Conservation (phyloP, 768 basidiomycete genomes). For the Dioszegia hungarica region DNA sequence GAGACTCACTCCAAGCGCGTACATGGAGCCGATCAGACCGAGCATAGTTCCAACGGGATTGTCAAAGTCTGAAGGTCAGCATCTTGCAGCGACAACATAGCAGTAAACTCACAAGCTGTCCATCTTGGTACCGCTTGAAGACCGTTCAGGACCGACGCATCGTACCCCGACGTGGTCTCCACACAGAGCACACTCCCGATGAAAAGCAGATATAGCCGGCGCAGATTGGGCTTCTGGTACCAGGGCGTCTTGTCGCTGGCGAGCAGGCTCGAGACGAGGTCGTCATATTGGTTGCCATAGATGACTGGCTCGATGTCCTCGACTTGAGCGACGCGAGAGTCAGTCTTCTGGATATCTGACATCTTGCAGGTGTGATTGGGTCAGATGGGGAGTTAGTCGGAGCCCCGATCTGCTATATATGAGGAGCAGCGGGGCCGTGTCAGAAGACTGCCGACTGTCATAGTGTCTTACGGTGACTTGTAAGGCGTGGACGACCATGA, state of each 20-base stretch:
- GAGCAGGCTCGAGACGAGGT: conserved; percentile 45
- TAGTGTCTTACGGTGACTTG: too few species aligned
- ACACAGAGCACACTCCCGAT: conserved; percentile 62
- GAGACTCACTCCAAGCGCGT: conserved; percentile 12
- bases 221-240: conserved; percentile 62
- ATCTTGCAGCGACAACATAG: neutral
- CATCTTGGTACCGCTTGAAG: conserved; percentile 26
- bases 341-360: neutral
- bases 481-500: too few species aligned
- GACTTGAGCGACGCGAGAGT: neutral
- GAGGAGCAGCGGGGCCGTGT: too few species aligned
- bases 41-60: conserved; percentile 10
- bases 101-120: conserved; percentile 44
- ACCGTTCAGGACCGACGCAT: conserved; percentile 21
- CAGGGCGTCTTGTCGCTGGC: conserved; percentile 58
- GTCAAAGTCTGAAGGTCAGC: conserved; percentile 10
- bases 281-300: neutral
- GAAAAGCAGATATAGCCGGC: conserved; percentile 57
- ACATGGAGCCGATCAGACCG: conserved; percentile 15
- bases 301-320: neutral
- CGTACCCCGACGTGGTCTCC: conserved; percentile 56
- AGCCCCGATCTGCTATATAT: neutral
- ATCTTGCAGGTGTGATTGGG: neutral
- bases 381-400: neutral
- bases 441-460: too few species aligned